Conservation (phyloP, 169 alveolate genomes). For the Ichthyophthirius multifiliis region DNA sequence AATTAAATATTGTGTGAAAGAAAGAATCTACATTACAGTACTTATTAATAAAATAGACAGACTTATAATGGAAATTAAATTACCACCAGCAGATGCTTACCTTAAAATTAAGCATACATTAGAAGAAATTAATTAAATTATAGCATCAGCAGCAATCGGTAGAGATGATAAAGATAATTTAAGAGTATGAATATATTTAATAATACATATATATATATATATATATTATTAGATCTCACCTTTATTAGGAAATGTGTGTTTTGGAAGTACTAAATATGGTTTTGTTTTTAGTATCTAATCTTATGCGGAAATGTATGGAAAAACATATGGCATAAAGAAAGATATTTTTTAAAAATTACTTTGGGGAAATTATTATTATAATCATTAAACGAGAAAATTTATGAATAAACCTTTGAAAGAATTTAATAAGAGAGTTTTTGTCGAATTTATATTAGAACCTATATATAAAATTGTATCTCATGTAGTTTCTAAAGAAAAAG, state of each 20-base stretch:
- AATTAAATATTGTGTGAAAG: constrained; percentile 74
- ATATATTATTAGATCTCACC: constrained; percentile 84
- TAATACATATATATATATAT: background rate
- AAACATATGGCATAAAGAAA: constrained; percentile 51
- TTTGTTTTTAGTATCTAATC: constrained; percentile 92
- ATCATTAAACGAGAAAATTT: constrained; percentile 51
- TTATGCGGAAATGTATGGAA: constrained; percentile 89
- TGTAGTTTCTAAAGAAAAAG: constrained; percentile 95
- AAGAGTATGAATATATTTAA: background rate
- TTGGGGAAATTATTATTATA: constrained; percentile 83
- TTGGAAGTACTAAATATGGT: constrained; percentile 93
- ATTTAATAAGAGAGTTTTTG: constrained; percentile 92
- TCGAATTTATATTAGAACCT: constrained; percentile 97
- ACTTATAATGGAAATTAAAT: constrained; percentile 93
- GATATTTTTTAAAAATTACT: constrained; percentile 62
- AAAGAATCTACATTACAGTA: constrained; percentile 59
- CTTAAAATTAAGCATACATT: constrained; percentile 88
- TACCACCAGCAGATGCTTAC: constrained; percentile 99
- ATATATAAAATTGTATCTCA: constrained; percentile 95
- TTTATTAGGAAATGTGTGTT: constrained; percentile 91
- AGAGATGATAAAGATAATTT: background rate
- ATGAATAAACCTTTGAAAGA: constrained; percentile 51
- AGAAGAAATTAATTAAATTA: constrained; percentile 77
- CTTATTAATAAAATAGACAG: constrained; percentile 96
- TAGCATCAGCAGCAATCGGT: constrained; percentile 22